A percentile compares a stretch with the other conserved stretches of the same genome.
phyloP scores from a whole-genome alignment of 495 filamentous ascomycete genomes.

The Trichoderma erinaceum region DNA sequence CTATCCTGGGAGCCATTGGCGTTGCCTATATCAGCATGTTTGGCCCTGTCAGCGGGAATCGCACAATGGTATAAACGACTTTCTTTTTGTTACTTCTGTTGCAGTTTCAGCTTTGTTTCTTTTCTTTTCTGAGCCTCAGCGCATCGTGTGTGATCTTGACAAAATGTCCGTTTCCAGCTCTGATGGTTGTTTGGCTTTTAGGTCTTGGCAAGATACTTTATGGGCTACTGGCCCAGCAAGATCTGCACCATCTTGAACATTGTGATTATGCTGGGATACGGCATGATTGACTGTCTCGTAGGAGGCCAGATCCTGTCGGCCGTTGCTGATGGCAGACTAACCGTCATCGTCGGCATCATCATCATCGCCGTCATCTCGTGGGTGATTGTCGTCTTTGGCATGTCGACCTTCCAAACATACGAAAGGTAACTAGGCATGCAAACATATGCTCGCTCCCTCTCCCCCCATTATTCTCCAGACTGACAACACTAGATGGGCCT shows the following conservation, averaged over 20 bases:
- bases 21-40: slow-evolving; percentile 67
- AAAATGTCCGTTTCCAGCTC: slow-evolving; percentile 17
- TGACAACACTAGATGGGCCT: slow-evolving; percentile 48
- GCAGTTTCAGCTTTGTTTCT: not conserved
- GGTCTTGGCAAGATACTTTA: slow-evolving; percentile 64
- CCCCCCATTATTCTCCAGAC: slow-evolving; percentile 19
- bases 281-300: slow-evolving; percentile 63
- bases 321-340: slow-evolving; percentile 57
- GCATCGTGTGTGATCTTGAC: not conserved
- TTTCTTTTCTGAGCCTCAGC: not conserved
- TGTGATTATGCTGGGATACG: slow-evolving; percentile 65
- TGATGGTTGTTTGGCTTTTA: slow-evolving; percentile 25
- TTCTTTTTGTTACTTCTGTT: not conserved
- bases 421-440: slow-evolving; percentile 45
- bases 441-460: not conserved
- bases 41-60: slow-evolving; percentile 63
- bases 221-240: slow-evolving; percentile 79
- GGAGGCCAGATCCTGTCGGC: slow-evolving; percentile 71
- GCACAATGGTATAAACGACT: slow-evolving; percentile 51
- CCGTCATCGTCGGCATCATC: slow-evolving; percentile 66
- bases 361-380: slow-evolving; percentile 61
- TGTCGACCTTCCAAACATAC: slow-evolving; percentile 64
- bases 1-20: slow-evolving; percentile 50
- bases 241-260: slow-evolving; percentile 66
- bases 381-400: slow-evolving; percentile 67